Percentiles rank a stretch among this genome's conserved stretches.
phyloP scores from a whole-genome alignment of 2,329 filamentous ascomycete genomes.

The Aspergillus uvarum region DNA sequence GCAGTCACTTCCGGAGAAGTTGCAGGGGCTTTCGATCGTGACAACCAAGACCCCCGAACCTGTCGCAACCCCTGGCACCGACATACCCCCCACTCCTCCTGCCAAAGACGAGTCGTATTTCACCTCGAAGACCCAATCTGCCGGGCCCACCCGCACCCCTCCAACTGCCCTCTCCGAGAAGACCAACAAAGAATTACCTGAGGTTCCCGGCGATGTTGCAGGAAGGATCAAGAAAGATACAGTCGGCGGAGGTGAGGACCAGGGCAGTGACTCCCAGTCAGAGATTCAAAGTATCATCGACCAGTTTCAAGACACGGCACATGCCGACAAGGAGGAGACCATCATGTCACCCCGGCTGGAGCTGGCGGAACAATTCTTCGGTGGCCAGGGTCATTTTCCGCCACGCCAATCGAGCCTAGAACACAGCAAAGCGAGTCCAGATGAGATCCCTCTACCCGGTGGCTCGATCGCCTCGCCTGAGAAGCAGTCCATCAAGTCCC shows the following conservation, averaged over 20 bases:
- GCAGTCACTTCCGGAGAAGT: slow-evolving; percentile 28
- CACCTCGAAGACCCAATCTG: slow-evolving; percentile 39
- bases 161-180: slow-evolving; percentile 28
- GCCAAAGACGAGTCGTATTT: slow-evolving; percentile 55
- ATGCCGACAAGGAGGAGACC: slow-evolving; percentile 71
- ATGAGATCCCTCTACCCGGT: slow-evolving; percentile 24
- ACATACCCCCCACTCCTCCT: slow-evolving; percentile 48
- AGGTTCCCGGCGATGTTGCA: slow-evolving; percentile 29
- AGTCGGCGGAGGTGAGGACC: slow-evolving; percentile 57
- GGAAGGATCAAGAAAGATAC: slow-evolving; percentile 47
- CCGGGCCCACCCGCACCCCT: slow-evolving; percentile 39
- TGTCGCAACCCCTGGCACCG: slow-evolving; percentile 15
- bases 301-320: slow-evolving; percentile 77
- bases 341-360: slow-evolving; percentile 90
- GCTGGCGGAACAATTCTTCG: slow-evolving; percentile 74
- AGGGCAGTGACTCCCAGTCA: slow-evolving; percentile 68
- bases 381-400: slow-evolving; percentile 67
- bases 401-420: slow-evolving; percentile 85
- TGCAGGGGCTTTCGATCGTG: slow-evolving; percentile 35
- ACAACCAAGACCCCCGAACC: slow-evolving; percentile 20
- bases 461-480: slow-evolving; percentile 17
- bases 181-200: slow-evolving; percentile 42
- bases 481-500: slow-evolving; percentile 24
- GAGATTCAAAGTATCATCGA: slow-evolving; percentile 99
- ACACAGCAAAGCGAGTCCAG: slow-evolving; percentile 53